Conservation (phyloP, 2,329 filamentous ascomycete species). For the Zalaria obscura region DNA sequence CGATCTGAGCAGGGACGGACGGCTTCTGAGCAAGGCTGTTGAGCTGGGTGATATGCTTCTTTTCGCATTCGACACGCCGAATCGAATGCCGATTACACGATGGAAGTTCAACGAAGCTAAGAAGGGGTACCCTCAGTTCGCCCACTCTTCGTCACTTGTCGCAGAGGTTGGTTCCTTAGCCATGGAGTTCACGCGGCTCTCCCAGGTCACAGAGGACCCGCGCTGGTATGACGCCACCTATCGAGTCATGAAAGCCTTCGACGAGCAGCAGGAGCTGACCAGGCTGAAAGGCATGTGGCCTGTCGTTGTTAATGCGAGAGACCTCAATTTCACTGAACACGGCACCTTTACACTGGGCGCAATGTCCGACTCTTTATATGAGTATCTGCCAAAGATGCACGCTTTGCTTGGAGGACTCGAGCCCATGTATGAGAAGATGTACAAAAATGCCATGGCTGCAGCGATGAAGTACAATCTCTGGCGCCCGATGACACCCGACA, state of each 20-base stretch:
- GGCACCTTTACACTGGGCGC: constrained; percentile 21
- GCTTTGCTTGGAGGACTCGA: constrained; percentile 31
- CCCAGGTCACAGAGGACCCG: constrained; percentile 28
- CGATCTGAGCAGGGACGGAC: constrained; percentile 20
- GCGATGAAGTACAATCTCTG: constrained; percentile 32
- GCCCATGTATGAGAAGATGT: constrained; percentile 37
- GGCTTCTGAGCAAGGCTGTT: constrained; percentile 20
- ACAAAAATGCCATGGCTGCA: constrained; percentile 34
- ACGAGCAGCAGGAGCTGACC: constrained; percentile 26
- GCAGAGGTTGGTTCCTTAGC: constrained; percentile 33
- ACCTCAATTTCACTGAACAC: constrained; percentile 25
- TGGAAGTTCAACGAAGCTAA: constrained; percentile 27
- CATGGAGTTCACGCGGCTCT: constrained; percentile 34
- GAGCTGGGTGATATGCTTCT: constrained; percentile 30
- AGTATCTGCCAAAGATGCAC: constrained; percentile 34
- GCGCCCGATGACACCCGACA: constrained; percentile 33
- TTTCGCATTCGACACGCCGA: constrained; percentile 32
- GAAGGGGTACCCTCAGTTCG: constrained; percentile 22
- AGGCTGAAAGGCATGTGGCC: constrained; percentile 35
- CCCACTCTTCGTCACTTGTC: constrained; percentile 26
- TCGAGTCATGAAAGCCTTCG: constrained; percentile 27
- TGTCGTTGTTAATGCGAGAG: constrained; percentile 26
- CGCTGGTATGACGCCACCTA: constrained; percentile 33
- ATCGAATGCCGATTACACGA: constrained; percentile 30
- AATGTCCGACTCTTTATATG: constrained; percentile 23